phyloP scores from a whole-genome alignment of 164 flowering plant species.

The Umbilicus rupestris region DNA sequence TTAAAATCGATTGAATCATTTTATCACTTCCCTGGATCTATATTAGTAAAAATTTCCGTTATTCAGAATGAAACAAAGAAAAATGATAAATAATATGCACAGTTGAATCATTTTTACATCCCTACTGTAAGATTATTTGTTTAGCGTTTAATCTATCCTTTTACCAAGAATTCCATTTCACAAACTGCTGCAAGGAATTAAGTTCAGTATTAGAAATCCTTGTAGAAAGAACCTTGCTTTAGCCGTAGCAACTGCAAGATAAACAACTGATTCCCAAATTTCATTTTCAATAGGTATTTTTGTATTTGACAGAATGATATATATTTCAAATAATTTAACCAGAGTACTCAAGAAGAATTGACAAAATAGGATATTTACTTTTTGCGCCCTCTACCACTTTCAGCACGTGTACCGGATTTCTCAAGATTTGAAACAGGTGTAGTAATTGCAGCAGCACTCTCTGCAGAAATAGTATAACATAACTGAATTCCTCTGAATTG shows the following conservation, averaged over 20 bases:
- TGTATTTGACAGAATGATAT: background rate
- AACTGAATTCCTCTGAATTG: background rate
- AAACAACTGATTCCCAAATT: too few relatives aligned
- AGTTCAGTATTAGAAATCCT: background rate
- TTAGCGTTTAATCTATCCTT: too few relatives aligned
- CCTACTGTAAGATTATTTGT: too few relatives aligned
- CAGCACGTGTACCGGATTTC: slow-evolving; percentile 4
- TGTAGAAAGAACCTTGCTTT: background rate
- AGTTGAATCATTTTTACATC: too few relatives aligned
- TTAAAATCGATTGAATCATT: too few relatives aligned
- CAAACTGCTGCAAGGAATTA: too few relatives aligned
- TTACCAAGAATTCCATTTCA: too few relatives aligned
- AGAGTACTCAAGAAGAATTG: background rate
- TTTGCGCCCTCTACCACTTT: slow-evolving; percentile 7
- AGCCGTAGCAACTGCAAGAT: background rate
- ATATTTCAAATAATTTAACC: background rate
- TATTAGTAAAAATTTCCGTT: too few relatives aligned
- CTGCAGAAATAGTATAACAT: background rate
- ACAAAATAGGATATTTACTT: background rate
- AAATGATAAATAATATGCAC: too few relatives aligned
- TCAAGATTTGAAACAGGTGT: slow-evolving; percentile 7
- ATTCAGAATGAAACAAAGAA: too few relatives aligned
- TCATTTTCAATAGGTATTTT: too few relatives aligned
- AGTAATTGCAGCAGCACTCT: slow-evolving; percentile 2
- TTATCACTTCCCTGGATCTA: too few relatives aligned